Conservation (phyloP, 495 filamentous ascomycete species). For the Neurospora discreta region DNA sequence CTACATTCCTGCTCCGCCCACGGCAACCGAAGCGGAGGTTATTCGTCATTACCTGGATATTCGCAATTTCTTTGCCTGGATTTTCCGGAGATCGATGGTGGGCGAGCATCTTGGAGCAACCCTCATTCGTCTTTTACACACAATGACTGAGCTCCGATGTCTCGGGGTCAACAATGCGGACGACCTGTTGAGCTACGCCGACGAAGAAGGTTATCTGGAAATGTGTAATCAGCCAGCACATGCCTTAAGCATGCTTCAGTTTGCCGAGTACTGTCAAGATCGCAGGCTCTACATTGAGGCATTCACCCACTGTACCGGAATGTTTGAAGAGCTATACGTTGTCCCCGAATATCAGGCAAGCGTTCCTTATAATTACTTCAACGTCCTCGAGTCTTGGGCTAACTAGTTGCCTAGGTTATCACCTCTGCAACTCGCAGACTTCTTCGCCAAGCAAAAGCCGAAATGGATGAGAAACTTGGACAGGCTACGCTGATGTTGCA, state of each 20-base stretch:
- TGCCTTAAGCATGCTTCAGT: slow-evolving; percentile 46
- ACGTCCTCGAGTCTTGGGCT: neutral
- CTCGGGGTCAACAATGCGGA: slow-evolving; percentile 34
- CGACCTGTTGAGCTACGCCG: slow-evolving; percentile 44
- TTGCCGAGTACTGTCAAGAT: slow-evolving; percentile 49
- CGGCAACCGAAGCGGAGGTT: slow-evolving; percentile 34
- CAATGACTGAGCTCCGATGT: slow-evolving; percentile 44
- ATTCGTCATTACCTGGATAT: slow-evolving; percentile 49
- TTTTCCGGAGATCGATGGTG: slow-evolving; percentile 48
- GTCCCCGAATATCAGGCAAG: slow-evolving; percentile 47
- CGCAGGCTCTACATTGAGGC: slow-evolving; percentile 49
- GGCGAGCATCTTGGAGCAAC: slow-evolving; percentile 46
- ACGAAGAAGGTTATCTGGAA: slow-evolving; percentile 50
- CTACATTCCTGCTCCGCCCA: slow-evolving; percentile 49
- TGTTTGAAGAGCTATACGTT: slow-evolving; percentile 42
- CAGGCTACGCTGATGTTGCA: slow-evolving; percentile 36
- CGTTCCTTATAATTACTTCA: neutral
- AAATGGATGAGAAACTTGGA: slow-evolving; percentile 50
- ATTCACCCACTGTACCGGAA: slow-evolving; percentile 57
- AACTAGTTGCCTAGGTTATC: slow-evolving; percentile 32
- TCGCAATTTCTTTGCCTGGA: slow-evolving; percentile 59
- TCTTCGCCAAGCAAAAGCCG: slow-evolving; percentile 46
- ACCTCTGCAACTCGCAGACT: slow-evolving; percentile 44
- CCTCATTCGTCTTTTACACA: slow-evolving; percentile 44
- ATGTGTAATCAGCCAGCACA: slow-evolving; percentile 48